Percentiles rank a stretch among this genome's conserved stretches.
These are phyloP conservation scores for Vitis riparia DNA, from an alignment of 164 flowering plant species.

Conservation along the genomic window DNA sequence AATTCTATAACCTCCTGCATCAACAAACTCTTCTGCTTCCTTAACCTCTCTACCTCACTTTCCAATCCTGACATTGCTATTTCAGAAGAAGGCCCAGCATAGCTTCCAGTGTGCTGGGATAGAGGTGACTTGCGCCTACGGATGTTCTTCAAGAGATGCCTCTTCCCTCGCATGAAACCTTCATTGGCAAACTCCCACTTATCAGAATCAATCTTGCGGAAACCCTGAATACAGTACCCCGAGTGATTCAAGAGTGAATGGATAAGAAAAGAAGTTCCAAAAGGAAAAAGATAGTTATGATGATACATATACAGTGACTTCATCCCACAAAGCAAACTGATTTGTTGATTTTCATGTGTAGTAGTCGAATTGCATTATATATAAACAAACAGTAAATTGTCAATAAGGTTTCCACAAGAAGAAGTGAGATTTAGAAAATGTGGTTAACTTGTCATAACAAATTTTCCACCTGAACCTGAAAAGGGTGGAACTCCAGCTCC, in stretches of 20 bases:
- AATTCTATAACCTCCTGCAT: conserved; percentile 67
- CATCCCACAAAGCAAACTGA: conserved; percentile 1
- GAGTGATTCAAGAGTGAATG: conserved; percentile 18
- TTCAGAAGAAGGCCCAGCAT: conserved; percentile 31
- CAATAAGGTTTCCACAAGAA: no score
- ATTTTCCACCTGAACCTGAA: conserved; percentile 11
- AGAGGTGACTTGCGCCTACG: conserved; percentile 72
- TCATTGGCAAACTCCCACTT: conserved; percentile 89
- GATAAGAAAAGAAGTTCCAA: not conserved
- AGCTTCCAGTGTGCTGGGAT: conserved; percentile 39
- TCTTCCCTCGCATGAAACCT: conserved; percentile 63
- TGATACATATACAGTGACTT: not conserved
- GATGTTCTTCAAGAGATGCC: conserved; percentile 72
- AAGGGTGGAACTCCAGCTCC: conserved; percentile 22
- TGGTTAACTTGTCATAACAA: no score
- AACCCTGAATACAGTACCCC: conserved; percentile 58
- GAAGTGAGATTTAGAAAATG: no score
- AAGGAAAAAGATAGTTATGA: not conserved
- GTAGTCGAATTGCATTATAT: conserved; percentile 8
- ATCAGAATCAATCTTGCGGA: conserved; percentile 82
- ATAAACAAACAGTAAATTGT: not conserved
- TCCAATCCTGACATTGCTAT: conserved; percentile 36
- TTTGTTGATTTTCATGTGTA: conserved; percentile 3
- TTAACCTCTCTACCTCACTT: conserved; percentile 56
- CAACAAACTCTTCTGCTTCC: conserved; percentile 50